These are phyloP conservation scores for Pseudozyma sp. DNA, from an alignment of 1,284 basidiomycete species.

Conservation along the genomic window DNA sequence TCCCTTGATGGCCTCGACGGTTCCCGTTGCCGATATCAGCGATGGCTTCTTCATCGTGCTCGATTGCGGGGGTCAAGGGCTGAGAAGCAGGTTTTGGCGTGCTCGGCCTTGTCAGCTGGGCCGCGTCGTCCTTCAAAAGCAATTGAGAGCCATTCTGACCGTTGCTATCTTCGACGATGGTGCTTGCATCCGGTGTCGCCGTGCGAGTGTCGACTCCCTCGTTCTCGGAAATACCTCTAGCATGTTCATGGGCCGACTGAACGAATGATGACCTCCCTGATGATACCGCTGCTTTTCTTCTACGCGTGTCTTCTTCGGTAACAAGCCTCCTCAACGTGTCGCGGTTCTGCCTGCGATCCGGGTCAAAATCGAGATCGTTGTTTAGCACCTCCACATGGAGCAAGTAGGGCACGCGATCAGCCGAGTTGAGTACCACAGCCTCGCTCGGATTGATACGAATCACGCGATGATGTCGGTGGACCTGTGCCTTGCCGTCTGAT, in stretches of 20 bases:
- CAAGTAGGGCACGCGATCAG: slow-evolving; percentile 93
- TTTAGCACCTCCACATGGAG: slow-evolving; percentile 91
- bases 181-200: slow-evolving; percentile 10
- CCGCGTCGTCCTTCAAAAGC: slow-evolving; percentile 2
- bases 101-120: slow-evolving; percentile 6
- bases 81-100: slow-evolving; percentile 27
- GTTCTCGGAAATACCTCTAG: slow-evolving; percentile 7
- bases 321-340: slow-evolving; percentile 87
- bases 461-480: slow-evolving; percentile 83
- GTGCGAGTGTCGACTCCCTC: slow-evolving; percentile 14
- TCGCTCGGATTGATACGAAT: slow-evolving; percentile 97
- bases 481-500: slow-evolving; percentile 8
- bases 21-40: background rate
- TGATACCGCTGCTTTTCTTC: slow-evolving; percentile 53
- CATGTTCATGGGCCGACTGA: slow-evolving; percentile 22
- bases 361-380: slow-evolving; percentile 94
- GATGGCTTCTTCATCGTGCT: slow-evolving; percentile 2
- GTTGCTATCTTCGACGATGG: background rate
- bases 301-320: slow-evolving; percentile 75
- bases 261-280: slow-evolving; percentile 27
- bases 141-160: background rate
- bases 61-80: slow-evolving; percentile 26
- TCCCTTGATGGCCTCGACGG: background rate
- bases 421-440: slow-evolving; percentile 97
- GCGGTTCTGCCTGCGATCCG: slow-evolving; percentile 79